Conservation (phyloP, 163 green algal species). For the Scenedesmus sp. region DNA sequence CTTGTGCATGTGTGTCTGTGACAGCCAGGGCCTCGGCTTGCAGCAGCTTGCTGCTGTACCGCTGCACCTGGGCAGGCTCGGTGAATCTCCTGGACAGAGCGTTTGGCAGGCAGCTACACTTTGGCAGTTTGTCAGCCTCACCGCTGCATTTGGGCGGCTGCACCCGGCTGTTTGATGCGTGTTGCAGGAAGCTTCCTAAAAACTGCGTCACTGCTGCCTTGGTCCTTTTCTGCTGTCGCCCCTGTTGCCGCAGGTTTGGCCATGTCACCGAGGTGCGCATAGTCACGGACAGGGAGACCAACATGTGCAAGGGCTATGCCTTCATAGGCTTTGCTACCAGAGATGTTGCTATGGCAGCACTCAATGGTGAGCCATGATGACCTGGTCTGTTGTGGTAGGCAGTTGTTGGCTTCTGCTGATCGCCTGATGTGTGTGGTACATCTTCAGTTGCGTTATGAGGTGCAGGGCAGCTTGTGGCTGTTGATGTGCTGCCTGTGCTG, state of each 20-base stretch:
- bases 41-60: neutral
- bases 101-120: too few relatives aligned
- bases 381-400: neutral
- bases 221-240: neutral
- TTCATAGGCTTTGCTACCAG: constrained; percentile 41
- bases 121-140: too few relatives aligned
- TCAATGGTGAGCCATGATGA: neutral
- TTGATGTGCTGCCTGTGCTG: neutral
- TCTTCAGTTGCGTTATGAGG: too few relatives aligned
- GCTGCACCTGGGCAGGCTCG: too few relatives aligned
- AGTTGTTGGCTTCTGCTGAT: neutral
- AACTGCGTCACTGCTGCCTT: neutral
- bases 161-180: too few relatives aligned
- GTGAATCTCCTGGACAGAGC: too few relatives aligned
- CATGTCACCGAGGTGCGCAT: constrained; percentile 42
- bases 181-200: neutral
- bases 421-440: neutral
- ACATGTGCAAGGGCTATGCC: constrained; percentile 45
- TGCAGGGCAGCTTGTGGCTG: too few relatives aligned
- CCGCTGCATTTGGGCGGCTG: too few relatives aligned
- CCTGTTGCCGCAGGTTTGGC: constrained; percentile 21
- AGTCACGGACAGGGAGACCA: constrained; percentile 52
- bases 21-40: neutral
- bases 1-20: neutral
- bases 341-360: neutral